phyloP scores from a whole-genome alignment of 768 basidiomycete species.

The Terana coerulea region DNA sequence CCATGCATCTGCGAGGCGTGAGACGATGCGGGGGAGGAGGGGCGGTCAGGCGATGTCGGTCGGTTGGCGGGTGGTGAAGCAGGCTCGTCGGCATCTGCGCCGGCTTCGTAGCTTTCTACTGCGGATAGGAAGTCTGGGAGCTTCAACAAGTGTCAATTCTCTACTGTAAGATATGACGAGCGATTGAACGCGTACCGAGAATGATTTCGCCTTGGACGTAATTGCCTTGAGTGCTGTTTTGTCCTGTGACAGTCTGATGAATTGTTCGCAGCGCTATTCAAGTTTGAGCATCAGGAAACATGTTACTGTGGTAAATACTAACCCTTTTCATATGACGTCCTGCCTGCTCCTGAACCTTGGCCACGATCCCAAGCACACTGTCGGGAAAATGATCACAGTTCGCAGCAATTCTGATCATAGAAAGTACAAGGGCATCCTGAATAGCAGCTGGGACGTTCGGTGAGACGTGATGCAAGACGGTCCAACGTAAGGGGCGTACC shows the following conservation, averaged over 20 bases:
- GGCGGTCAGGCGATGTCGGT: slow-evolving; percentile 12
- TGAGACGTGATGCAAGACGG: neutral
- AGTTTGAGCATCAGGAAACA: neutral
- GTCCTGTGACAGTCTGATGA: slow-evolving; percentile 46
- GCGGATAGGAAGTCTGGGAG: slow-evolving; percentile 67
- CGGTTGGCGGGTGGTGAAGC: slow-evolving; percentile 12
- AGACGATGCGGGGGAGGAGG: slow-evolving; percentile 21
- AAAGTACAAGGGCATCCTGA: slow-evolving; percentile 68
- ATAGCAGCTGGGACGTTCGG: slow-evolving; percentile 48
- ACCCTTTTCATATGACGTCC: slow-evolving; percentile 60
- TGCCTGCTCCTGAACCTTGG: slow-evolving; percentile 38
- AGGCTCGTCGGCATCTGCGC: neutral
- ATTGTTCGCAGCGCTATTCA: slow-evolving; percentile 67
- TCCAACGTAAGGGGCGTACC: slow-evolving; percentile 40
- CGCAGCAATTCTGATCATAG: slow-evolving; percentile 64
- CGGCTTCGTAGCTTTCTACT: slow-evolving; percentile 32
- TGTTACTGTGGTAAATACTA: slow-evolving; percentile 12
- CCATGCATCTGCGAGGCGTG: slow-evolving; percentile 28
- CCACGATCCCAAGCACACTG: slow-evolving; percentile 40
- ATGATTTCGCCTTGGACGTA: slow-evolving; percentile 43
- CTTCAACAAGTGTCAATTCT: slow-evolving; percentile 31
- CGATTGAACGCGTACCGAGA: slow-evolving; percentile 45
- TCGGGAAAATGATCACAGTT: slow-evolving; percentile 53
- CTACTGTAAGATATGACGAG: slow-evolving; percentile 3
- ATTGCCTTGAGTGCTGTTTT: slow-evolving; percentile 44